phyloP scores from a whole-genome alignment of 2,329 filamentous ascomycete genomes.

The Penicillium sp. region DNA sequence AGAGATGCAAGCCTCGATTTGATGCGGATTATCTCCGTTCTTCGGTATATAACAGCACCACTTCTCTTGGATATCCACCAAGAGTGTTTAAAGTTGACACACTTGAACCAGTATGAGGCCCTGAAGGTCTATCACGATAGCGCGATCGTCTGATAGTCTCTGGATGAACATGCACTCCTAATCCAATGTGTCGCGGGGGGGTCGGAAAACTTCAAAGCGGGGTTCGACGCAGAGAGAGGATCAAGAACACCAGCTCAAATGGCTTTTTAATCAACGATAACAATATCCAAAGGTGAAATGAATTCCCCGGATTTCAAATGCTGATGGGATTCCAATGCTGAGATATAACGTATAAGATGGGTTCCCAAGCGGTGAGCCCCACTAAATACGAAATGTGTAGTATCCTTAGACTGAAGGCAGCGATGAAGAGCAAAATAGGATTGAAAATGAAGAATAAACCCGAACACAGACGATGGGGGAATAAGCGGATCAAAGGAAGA shows the following conservation, averaged over 20 bases:
- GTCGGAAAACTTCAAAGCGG: neutral
- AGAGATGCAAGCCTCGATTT: constrained; percentile 13
- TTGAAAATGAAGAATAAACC: constrained; percentile 19
- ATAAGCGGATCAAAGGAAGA: constrained; percentile 20
- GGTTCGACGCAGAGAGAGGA: neutral
- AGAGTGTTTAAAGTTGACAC: neutral
- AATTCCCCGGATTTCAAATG: neutral
- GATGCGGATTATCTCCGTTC: constrained; percentile 3
- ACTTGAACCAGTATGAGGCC: neutral
- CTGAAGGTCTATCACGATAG: constrained; percentile 2
- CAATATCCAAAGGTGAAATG: neutral
- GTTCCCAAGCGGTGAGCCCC: constrained; percentile 11
- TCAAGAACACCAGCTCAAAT: neutral
- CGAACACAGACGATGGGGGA: constrained; percentile 5
- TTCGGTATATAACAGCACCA: constrained; percentile 8
- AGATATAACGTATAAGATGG: constrained; percentile 7
- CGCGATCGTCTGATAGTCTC: constrained; percentile 1
- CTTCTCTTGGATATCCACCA: constrained; percentile 4
- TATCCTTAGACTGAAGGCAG: constrained; percentile 4
- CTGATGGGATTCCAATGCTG: neutral
- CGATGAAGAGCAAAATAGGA: constrained; percentile 1
- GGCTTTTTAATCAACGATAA: neutral
- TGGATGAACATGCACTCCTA: constrained; percentile 2
- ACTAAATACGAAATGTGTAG: constrained; percentile 11
- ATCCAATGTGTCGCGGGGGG: neutral